Base-by-base conservation (phyloP, 2,329 filamentous ascomycete genomes). In the Fusarium annulatum region DNA sequence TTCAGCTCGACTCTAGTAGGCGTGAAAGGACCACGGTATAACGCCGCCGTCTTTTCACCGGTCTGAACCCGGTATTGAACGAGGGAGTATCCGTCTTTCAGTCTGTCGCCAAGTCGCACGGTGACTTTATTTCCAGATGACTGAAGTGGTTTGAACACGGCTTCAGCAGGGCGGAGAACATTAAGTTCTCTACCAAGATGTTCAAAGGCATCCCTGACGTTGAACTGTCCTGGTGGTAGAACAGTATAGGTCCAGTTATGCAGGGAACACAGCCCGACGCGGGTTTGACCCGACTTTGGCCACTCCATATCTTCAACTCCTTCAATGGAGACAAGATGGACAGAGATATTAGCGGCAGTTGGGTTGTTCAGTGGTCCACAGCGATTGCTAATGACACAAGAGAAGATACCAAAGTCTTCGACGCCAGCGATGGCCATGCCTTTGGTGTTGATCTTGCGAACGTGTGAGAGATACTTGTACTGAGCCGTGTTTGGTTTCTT, bases 101-200 rank as follows among this genome's bases (percentile, higher is more conserved):
- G 12, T 8, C 39, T 41, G 12, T 41, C 39, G 9, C 39, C 39
- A 41, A n/a, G 21, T 0, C 39, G 7, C 39, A 41, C 3, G 21
- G 39, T 15, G 12, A 41, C 21, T n/a, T 41, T n/a, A 2, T 15
- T 41, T 15, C 5, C 39, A 0, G 39, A n/a, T 0, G 39, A 6
- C 21, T 41, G 39, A 15, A 41, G 39, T 6, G 21, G 39, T 41
- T 41, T 41, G 12, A 41, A 41, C 5, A 41, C 12, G 2, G 12
- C 0, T n/a, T 41, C 39, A 41, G 39, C 21, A 3, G 39, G 39
- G 8, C 21, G 39, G n/a, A 41, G 39, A n/a, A 41, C 21, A 41
- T n/a, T 41, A 4, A 41, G 39, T 15, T 41, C 21, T n/a, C 8
- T 41, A 15, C 39, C 39, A n/a, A 41, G 21, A 41, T 41, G 21